Base-by-base conservation (phyloP, 148 eudicot species). In the Heliosperma pusillum region DNA sequence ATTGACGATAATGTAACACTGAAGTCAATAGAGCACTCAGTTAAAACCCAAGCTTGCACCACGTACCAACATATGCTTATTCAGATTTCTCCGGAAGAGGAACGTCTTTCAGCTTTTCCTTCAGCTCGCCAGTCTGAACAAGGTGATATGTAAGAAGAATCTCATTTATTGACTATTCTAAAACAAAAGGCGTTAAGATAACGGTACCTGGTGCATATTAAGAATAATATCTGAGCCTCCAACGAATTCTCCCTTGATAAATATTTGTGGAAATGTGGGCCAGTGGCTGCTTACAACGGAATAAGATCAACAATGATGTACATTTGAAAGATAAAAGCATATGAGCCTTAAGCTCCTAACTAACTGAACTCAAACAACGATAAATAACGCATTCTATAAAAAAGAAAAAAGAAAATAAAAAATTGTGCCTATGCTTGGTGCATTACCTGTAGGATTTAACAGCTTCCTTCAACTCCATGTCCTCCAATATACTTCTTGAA, bases 401-500 rank as follows among this genome's bases (percentile, higher is more conserved):
- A 61, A 58, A n/a, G 3, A 3, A 33, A 33, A 33, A 27, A n/a
- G 5, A 61, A 58, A n/a, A 0, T 33, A 33, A 33, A 33, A 47
- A 47, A 5, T 47, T 11, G 2, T 47, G 16, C 17, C 53, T 47
- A 4, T 47, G 17, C 53, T 47, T 47, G 53, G 53, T 47, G 2
- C 12, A 42, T 12, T 85, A 95, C 97, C 99, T 95, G 84, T 65
- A 84, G 15, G 88, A 36, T 85, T 92, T 92, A 55, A 95, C 97
- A 74, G 97, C 96, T 78, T 83, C 74, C 87, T 95, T 95, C 50
- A 95, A 88, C 79, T 95, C 97, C 29, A 84, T 72, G 82, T 95
- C 94, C 80, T 90, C 97, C 82, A 92, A 82, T 79, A 95, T 92
- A 82, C 93, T 90, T 80, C 97, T 88, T 27, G 99, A 79, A 86